Evolutionary conservation across 192 early-diverging fungal species (phyloP), one percentile per base, ranked within the genome.

Genomic region (Mortierella hygrophila): DNA sequence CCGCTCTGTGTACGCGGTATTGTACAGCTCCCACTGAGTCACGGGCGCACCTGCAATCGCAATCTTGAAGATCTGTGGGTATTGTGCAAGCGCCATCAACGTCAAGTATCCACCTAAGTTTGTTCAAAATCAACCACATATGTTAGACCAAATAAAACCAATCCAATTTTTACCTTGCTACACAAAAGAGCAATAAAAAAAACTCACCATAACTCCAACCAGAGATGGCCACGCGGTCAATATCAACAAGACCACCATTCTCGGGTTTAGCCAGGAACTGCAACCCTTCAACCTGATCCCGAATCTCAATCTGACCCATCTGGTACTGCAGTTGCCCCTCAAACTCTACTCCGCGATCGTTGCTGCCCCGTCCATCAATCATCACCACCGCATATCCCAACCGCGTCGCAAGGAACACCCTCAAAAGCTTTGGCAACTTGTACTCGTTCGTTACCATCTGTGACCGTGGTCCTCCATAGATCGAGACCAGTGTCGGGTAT

Each of bases 371-470:
- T 13, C 92, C 90, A 76, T 96, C 95, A 9, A 96, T 85, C 44
- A 94, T 88, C 11, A 94, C 89, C 0, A 95, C 93, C 0, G 90
- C 87, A 84, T 91, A 90, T 47, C 90, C 92, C 44, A 91, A 74
- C 18, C 89, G 74, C 4, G 88, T 82, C 11, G 93, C 90, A 88
- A 96, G 82, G 3, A 94, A 90, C 35, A 92, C 82, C 9, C 95
- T 89, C 23, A 91, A 72, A 32, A 93, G 85, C 42, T 93, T 92
- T 16, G 94, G 92, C 63, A 91, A 90, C 47, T 94, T 92, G 77
- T 90, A 95, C 26, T 94, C 95, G 68, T 95, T 96, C 6, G 91
- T 94, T 15, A 95, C 94, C 79, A 94, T 81, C 78, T 95, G 94
- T 55, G 92, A 92, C 77, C 94, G 89, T 11, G 95, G 95, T 6